Percentiles rank a stretch among this genome's conserved stretches.
phyloP scores from a whole-genome alignment of 805 yeast species.

The Yarrowia divulgata region DNA sequence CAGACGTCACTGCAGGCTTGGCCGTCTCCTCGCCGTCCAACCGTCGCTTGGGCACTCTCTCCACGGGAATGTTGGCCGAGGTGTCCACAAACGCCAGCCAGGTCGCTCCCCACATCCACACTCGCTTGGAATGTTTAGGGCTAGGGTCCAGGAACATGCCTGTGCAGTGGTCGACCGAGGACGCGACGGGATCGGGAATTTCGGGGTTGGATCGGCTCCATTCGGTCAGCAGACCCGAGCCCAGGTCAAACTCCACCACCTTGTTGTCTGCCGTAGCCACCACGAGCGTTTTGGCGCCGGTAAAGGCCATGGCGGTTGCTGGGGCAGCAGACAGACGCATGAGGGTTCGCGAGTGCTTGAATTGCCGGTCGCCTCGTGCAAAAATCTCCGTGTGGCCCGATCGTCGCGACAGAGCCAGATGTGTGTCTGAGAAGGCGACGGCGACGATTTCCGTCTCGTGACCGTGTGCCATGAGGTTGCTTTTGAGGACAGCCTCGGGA shows the following conservation, averaged over 20 bases:
- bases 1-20: constrained; percentile 43
- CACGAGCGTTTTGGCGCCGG: constrained; percentile 60
- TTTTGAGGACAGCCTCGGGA: constrained; percentile 26
- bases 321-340: constrained; percentile 50
- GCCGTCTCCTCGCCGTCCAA: constrained; percentile 54
- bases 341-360: constrained; percentile 42
- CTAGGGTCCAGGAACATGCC: constrained; percentile 66
- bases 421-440: constrained; percentile 55
- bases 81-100: constrained; percentile 84
- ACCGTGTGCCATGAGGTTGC: constrained; percentile 54
- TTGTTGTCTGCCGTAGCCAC: constrained; percentile 77
- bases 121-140: constrained; percentile 50
- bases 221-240: constrained; percentile 55
- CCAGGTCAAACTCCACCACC: constrained; percentile 69
- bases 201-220: constrained; percentile 87
- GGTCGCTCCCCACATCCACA: constrained; percentile 88
- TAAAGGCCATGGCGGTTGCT: constrained; percentile 69
- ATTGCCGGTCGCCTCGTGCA: constrained; percentile 48
- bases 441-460: constrained; percentile 62
- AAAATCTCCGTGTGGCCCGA: constrained; percentile 69
- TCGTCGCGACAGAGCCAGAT: constrained; percentile 65
- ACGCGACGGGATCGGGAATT: constrained; percentile 69
- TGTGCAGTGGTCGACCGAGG: constrained; percentile 69
- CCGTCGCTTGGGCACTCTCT: constrained; percentile 52
- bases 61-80: constrained; percentile 60